A percentile compares a stretch with the other conserved stretches of the same genome.
phyloP scores from a whole-genome alignment of 2,329 filamentous ascomycete genomes.

The Nigrograna mackinnonii region DNA sequence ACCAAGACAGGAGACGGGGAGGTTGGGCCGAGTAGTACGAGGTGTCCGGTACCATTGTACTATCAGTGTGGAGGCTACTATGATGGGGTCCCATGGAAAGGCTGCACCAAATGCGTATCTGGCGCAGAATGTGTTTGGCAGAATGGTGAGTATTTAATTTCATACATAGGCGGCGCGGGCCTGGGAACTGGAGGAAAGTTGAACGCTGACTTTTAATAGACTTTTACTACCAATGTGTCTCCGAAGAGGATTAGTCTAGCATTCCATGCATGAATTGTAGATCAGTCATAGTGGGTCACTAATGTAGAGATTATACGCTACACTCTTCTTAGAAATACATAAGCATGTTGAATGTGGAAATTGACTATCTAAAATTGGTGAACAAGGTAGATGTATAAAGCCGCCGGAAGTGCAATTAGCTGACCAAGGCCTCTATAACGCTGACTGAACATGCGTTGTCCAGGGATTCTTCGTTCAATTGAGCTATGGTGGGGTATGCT shows the following conservation, averaged over 20 bases:
- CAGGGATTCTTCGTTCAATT: too few relatives aligned
- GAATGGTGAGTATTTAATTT: constrained; percentile 23
- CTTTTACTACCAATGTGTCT: constrained; percentile 31
- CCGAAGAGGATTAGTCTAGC: constrained; percentile 16
- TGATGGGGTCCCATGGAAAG: constrained; percentile 26
- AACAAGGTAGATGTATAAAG: too few relatives aligned
- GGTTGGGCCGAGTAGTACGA: constrained; percentile 29
- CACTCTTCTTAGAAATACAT: too few relatives aligned
- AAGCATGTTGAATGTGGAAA: too few relatives aligned
- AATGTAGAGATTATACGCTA: too few relatives aligned
- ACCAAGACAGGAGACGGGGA: constrained; percentile 17
- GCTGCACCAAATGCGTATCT: constrained; percentile 28
- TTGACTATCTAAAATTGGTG: too few relatives aligned
- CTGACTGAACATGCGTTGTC: constrained; percentile 19
- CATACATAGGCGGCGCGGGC: too few relatives aligned
- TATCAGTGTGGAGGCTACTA: constrained; percentile 33
- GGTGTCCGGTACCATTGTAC: constrained; percentile 33
- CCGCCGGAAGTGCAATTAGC: too few relatives aligned
- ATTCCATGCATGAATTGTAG: background rate
- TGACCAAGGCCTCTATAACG: constrained; percentile 19
- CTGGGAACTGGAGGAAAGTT: background rate
- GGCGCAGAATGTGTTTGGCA: constrained; percentile 28
- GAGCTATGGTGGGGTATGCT: constrained; percentile 10
- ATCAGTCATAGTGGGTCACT: too few relatives aligned
- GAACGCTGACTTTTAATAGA: constrained; percentile 18